Percentiles rank a stretch among this genome's conserved stretches.
These are phyloP conservation scores for Pilobolus umbonatus DNA, from an alignment of 192 early-diverging fungal species.

Conservation along the genomic window DNA sequence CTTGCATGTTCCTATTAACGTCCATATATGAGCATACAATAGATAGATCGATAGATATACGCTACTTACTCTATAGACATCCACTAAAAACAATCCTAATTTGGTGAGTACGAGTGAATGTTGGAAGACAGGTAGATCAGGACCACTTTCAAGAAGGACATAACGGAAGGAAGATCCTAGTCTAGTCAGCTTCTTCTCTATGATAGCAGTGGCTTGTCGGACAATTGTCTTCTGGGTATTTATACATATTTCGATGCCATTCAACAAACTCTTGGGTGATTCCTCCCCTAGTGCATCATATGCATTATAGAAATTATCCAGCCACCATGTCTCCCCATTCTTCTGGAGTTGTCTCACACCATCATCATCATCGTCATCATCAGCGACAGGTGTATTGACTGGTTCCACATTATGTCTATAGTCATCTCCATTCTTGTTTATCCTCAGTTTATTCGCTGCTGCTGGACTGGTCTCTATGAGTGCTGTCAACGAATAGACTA, in stretches of 20 bases:
- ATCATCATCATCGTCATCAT: conserved; percentile 5
- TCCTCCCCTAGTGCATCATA: conserved; percentile 72
- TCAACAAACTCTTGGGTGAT: conserved; percentile 26
- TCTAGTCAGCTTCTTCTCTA: conserved; percentile 77
- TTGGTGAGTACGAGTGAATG: conserved; percentile 63
- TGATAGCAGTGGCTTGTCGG: conserved; percentile 69
- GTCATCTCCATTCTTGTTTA: conserved; percentile 31
- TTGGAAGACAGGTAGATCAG: conserved; percentile 50
- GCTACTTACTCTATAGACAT: conserved; percentile 60
- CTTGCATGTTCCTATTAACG: conserved; percentile 63
- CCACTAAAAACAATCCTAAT: conserved; percentile 79
- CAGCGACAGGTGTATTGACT: no score
- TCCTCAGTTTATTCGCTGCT: conserved; percentile 34
- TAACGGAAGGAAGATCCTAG: conserved; percentile 71
- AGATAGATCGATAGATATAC: neutral
- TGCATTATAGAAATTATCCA: conserved; percentile 81
- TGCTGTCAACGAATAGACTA: conserved; percentile 73
- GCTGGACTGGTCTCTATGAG: conserved; percentile 54
- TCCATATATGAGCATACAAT: conserved; percentile 20
- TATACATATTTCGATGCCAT: conserved; percentile 71
- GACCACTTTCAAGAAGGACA: conserved; percentile 59
- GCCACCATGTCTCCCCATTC: conserved; percentile 48
- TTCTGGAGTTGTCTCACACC: conserved; percentile 6
- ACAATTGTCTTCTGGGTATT: conserved; percentile 73
- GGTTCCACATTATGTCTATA: neutral